phyloP scores from a whole-genome alignment of 2,329 filamentous ascomycete species.

The Alternaria viburni region DNA sequence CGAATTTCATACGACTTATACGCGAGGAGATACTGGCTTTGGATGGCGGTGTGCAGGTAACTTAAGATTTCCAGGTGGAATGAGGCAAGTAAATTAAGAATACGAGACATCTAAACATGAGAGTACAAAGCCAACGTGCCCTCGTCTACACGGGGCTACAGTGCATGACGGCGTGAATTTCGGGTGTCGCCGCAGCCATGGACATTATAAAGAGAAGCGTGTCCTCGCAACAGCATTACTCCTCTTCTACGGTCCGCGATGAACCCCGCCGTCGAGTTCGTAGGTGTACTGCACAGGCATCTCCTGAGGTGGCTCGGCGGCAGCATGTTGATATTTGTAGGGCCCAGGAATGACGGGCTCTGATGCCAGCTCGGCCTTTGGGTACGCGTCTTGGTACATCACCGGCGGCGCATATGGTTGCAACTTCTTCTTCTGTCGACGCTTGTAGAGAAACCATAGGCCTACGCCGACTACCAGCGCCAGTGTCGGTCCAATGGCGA shows the following conservation, averaged over 20 bases:
- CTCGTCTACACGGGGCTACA: neutral
- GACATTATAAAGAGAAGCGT: neutral
- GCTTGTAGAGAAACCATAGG: neutral
- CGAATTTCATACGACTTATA: neutral
- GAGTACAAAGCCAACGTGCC: neutral
- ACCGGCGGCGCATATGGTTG: neutral
- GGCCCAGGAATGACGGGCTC: neutral
- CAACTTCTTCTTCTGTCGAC: neutral
- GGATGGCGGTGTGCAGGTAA: neutral
- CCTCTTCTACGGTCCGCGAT: neutral
- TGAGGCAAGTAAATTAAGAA: neutral
- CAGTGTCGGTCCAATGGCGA: neutral
- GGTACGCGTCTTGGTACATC: neutral
- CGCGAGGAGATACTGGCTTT: neutral
- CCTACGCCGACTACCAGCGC: neutral
- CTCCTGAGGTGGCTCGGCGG: neutral
- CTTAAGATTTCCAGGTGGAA: neutral
- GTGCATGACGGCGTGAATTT: neutral
- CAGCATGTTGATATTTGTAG: neutral
- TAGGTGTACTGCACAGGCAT: neutral
- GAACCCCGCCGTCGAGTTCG: neutral
- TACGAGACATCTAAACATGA: neutral
- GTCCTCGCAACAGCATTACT: neutral
- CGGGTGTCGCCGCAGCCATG: neutral
- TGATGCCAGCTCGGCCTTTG: neutral